Evolutionary conservation across 441 rosid genomes (phyloP), one percentile per base, ranked within the genome.

Genomic region (Aleurites moluccanus): DNA sequence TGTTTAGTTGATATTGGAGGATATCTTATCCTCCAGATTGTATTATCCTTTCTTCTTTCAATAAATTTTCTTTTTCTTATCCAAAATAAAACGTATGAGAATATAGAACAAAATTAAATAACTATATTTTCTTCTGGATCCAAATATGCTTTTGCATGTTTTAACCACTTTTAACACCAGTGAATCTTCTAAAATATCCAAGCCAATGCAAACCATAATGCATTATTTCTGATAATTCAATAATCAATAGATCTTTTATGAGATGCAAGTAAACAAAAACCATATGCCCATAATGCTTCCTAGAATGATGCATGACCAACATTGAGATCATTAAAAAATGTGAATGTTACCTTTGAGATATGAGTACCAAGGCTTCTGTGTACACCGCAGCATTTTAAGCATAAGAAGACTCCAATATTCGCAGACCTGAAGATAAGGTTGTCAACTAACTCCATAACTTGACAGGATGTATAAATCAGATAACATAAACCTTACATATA

Each of bases 361-460:
- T 91, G 97, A 25, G 93, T 76, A 74, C 99, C 99, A 77, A 96
- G 94, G 86, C 98, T 91, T 90, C 98, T 90, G 84, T 96, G 99
- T 67, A 89, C 96, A 55, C 94, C 93, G 56, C 98, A 93, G 78
- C 99, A 96, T 86, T 93, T 96, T 88, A 93, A 85, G 88, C 99
- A 96, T 73, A 96, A 76, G 77, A 96, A 96, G 56, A 96, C 99
- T 77, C 99, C 99, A 70, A 96, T 96, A 78, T 96, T 96, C 40
- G 93, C 92, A 56, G 99, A 96, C 85, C 99, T 96, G 97, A 73
- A 85, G 69, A 60, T 25, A 73, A 77, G 73, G 63, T 44, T 59
- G 20, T 59, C 75, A 77, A 75, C 30, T n/a, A 38, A 53, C 21
- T 45, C 38, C 40, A 45, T 10, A 64, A 68, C 45, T 52, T 33